These are phyloP conservation scores for Lentinula guzmanii DNA, from an alignment of 768 basidiomycete genomes.

Conservation along the genomic window DNA sequence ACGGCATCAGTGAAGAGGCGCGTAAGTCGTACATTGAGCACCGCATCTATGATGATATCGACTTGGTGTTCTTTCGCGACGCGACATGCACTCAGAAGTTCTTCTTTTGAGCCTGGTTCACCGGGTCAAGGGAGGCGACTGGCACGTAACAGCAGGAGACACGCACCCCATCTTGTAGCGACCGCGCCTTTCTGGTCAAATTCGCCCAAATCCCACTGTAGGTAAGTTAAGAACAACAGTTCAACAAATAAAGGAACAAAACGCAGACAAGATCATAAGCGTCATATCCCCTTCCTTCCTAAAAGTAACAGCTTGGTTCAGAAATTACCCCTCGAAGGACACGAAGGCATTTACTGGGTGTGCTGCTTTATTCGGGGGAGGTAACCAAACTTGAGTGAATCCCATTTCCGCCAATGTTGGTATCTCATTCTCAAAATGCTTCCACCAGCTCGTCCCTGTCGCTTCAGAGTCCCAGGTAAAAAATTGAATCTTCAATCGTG, in stretches of 20 bases:
- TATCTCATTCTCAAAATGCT: conserved; percentile 60
- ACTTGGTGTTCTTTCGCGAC: conserved; percentile 65
- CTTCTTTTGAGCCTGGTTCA: conserved; percentile 38
- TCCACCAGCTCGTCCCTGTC: conserved; percentile 71
- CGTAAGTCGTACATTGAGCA: conserved; percentile 66
- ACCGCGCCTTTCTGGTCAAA: conserved; percentile 70
- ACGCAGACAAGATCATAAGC: conserved; percentile 70
- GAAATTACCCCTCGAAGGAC: background rate
- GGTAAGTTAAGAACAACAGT: background rate
- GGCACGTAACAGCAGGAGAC: background rate
- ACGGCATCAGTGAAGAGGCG: background rate
- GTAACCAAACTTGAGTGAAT: conserved; percentile 79
- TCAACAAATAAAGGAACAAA: background rate
- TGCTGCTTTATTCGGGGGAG: conserved; percentile 79
- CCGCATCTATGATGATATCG: conserved; percentile 79
- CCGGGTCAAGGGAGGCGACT: background rate
- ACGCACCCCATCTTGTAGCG: conserved; percentile 82
- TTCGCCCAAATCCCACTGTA: conserved; percentile 84
- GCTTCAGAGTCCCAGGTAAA: conserved; percentile 75
- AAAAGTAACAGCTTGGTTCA: background rate
- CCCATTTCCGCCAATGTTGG: conserved; percentile 61
- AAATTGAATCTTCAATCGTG: conserved; percentile 59
- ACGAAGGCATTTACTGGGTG: conserved; percentile 35
- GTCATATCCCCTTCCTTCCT: conserved; percentile 78
- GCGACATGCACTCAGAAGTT: conserved; percentile 64